Evolutionary conservation across 2,329 filamentous ascomycete genomes (phyloP), one percentile per base, ranked within the genome.

Genomic region (Trichoderma sp.): DNA sequence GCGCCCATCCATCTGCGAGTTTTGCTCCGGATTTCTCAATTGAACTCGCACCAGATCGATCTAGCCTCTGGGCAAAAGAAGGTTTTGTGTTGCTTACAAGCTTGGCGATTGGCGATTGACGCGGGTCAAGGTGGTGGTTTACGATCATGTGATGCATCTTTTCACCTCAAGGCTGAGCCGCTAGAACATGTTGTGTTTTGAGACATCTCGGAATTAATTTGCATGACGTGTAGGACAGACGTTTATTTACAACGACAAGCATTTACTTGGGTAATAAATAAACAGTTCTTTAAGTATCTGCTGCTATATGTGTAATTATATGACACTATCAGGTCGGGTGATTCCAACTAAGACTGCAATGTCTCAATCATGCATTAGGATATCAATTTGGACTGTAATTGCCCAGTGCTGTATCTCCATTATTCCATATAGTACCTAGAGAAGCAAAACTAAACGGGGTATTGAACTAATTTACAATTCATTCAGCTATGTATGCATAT

Each of bases 11-110:
- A 23, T 47, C 15, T 43, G 43, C 32, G 36, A 26, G 15, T 64
- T 70, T 63, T 64, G 58, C 59, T 70, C 68, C 68, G 68, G 59
- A 9, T 23, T 50, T 28, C 15, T 53, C 26, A 28, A 53, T 57
- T 39, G 47, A 15, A 34, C n/a, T 32, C n/a, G n/a, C 1, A 20
- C 57, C 57, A 59, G 32, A 15, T 57, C 17, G 47, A 53, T 53
- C 47, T 53, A 53, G 47, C 47, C 5, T 23, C 47, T 53, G 47
- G n/a, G 1, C 1, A 53, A 12, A 53, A 53, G 47, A 53, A 53
- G 47, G 3, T 23, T 53, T 53, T 53, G 47, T 53, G 47, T 23
- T 53, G 47, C 47, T 53, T 53, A 23, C 17, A 47, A n/a, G 17
- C 43, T 5, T n/a, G n/a, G 43, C 17, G 43, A 20, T 23, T 50